A percentile compares a stretch with the other conserved stretches of the same genome.
Evolutionary conservation across 495 filamentous ascomycete species (phyloP).

Genomic region (Neurospora sp.): DNA sequence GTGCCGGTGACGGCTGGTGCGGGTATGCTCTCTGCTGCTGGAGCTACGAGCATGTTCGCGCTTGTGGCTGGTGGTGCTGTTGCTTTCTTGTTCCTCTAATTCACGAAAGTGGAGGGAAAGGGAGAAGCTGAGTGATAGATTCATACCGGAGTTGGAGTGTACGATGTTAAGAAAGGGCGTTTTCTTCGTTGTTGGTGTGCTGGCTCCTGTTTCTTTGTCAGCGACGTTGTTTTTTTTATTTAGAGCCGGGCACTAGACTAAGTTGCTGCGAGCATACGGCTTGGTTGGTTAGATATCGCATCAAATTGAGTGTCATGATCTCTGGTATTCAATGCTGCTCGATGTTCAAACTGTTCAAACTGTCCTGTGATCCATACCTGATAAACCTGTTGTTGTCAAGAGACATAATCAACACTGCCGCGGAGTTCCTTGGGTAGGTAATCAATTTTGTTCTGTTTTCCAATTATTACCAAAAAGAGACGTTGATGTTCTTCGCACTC

Average conservation of each 20-base stretch:
- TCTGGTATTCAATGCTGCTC: neutral
- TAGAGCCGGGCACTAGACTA: neutral
- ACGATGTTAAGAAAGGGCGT: neutral
- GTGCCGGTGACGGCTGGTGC: slow-evolving; percentile 22
- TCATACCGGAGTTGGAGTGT: neutral
- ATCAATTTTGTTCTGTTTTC: neutral
- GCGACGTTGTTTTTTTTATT: neutral
- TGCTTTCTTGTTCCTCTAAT: neutral
- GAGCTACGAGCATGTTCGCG: slow-evolving; percentile 19
- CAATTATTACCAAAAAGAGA: neutral
- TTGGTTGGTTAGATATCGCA: neutral
- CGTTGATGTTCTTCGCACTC: neutral
- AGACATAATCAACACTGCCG: neutral
- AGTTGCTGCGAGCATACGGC: neutral
- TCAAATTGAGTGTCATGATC: neutral
- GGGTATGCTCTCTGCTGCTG: slow-evolving; percentile 26
- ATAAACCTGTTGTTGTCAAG: neutral
- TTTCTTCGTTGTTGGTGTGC: neutral
- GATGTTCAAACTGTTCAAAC: neutral
- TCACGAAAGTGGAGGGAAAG: neutral
- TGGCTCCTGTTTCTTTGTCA: neutral
- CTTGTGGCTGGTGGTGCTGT: slow-evolving; percentile 4
- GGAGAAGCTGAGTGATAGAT: neutral
- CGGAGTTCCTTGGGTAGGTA: neutral
- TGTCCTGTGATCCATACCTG: neutral